Percentiles rank a stretch among this genome's conserved stretches.
phyloP scores from a whole-genome alignment of 169 alveolate genomes.

The Cryptosporidium muris region DNA sequence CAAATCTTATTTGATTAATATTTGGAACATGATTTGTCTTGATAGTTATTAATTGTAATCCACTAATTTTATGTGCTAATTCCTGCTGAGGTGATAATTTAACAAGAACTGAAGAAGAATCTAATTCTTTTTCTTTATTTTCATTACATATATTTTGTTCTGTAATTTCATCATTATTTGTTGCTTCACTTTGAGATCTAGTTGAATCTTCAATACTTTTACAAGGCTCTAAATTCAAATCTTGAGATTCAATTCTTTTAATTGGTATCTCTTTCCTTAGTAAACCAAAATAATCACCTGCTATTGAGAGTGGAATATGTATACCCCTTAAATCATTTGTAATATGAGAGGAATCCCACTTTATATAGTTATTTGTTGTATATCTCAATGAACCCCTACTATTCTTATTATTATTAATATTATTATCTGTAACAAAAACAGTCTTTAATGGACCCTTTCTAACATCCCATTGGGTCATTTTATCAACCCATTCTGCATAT shows the following conservation, averaged over 20 bases:
- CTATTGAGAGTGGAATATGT: slow-evolving; percentile 63
- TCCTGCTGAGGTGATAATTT: neutral
- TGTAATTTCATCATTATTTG: neutral
- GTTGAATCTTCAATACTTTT: slow-evolving; percentile 6
- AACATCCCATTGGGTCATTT: slow-evolving; percentile 41
- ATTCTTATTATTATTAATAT: neutral
- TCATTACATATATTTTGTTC: neutral
- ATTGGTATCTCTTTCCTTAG: slow-evolving; percentile 10
- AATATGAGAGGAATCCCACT: slow-evolving; percentile 66
- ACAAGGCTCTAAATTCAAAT: too few relatives aligned
- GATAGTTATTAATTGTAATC: slow-evolving; percentile 22
- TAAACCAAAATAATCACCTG: slow-evolving; percentile 67
- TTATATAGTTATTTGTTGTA: slow-evolving; percentile 55
- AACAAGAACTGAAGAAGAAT: neutral
- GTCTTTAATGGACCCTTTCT: slow-evolving; percentile 68
- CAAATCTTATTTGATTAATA: slow-evolving; percentile 56
- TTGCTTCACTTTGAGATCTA: neutral
- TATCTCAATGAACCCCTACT: slow-evolving; percentile 33
- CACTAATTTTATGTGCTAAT: too few relatives aligned
- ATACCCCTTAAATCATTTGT: slow-evolving; percentile 59
- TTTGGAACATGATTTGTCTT: slow-evolving; percentile 60
- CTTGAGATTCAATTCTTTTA: neutral
- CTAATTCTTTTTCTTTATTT: neutral
- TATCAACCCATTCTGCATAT: slow-evolving; percentile 70
- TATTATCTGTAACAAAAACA: slow-evolving; percentile 51